Evolutionary conservation across 345 rosid species (phyloP), one percentile per base, ranked within the genome.

Genomic region (Linum trigynum): DNA sequence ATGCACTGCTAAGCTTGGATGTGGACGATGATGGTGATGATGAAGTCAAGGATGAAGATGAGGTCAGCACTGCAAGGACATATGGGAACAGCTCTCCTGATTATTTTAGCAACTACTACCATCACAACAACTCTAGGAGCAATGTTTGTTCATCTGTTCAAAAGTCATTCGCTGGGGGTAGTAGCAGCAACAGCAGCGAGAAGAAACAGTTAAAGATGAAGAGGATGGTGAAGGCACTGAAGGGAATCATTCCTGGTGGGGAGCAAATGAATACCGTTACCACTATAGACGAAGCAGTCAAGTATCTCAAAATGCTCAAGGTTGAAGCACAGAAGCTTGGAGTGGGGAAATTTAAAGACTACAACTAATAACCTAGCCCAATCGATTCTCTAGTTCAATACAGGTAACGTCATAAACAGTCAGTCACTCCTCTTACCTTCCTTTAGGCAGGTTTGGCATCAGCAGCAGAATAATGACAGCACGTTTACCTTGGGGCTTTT

Each of bases 261-360:
- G 85, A 86, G 57, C 74, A 79, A 66, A 82, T 91, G 96, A 86
- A 82, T 70, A 84, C 88, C 55, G 90, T 72, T 17, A 71, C 70
- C 59, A 84, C 88, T 62, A 74, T 91, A 4, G 96, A 91, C 72
- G 97, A 88, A 85, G 94, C 96, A 63, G 94, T 91, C 68, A 80
- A 68, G 66, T 86, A 91, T 71, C 91, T 91, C 59, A 88, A 91
- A 75, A 81, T 92, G 69, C 89, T 91, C 65, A 85, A 86, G 71
- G 75, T 85, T 53, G 94, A 88, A 80, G 94, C 80, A 2, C 86
- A 85, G 74, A 82, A 88, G 81, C 86, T 77, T 43, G 92, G 88
- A 55, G 84, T 79, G 40, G 78, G 82, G 63, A 70, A 76, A 73
- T 79, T 76, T 36, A 69, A 81, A 45, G 69, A 65, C 79, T 80